phyloP scores from a whole-genome alignment of 2,329 filamentous ascomycete species.

The Cercospora sesami region DNA sequence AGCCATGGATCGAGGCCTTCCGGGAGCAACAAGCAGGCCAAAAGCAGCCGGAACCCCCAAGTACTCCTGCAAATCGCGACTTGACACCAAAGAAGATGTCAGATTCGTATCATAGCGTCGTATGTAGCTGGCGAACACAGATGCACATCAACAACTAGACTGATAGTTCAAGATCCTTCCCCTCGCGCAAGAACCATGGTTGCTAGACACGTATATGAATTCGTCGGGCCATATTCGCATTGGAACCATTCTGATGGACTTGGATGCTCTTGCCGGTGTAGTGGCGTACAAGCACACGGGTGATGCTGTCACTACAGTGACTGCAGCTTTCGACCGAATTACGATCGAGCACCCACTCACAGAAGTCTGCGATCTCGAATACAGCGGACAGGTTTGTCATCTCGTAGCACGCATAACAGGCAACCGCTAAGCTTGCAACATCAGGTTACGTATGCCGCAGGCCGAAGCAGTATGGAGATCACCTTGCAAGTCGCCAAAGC shows the following conservation, averaged over 20 bases:
- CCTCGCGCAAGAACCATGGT: slow-evolving; percentile 71
- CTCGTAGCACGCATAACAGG: background rate
- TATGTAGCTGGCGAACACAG: slow-evolving; percentile 42
- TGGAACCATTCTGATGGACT: slow-evolving; percentile 75
- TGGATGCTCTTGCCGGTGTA: slow-evolving; percentile 74
- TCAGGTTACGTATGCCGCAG: slow-evolving; percentile 67
- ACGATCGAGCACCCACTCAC: slow-evolving; percentile 69
- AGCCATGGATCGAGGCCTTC: slow-evolving; percentile 69
- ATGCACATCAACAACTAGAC: slow-evolving; percentile 25
- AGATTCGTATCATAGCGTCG: slow-evolving; percentile 68
- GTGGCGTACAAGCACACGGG: slow-evolving; percentile 73
- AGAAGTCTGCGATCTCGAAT: slow-evolving; percentile 75
- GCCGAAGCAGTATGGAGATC: slow-evolving; percentile 71
- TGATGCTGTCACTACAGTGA: slow-evolving; percentile 63
- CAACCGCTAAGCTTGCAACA: background rate
- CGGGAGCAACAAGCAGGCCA: slow-evolving; percentile 51
- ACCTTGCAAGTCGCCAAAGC: slow-evolving; percentile 72
- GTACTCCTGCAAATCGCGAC: slow-evolving; percentile 52
- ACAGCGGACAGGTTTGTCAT: slow-evolving; percentile 55
- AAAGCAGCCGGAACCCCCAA: slow-evolving; percentile 35
- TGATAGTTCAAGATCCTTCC: slow-evolving; percentile 58
- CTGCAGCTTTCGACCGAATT: slow-evolving; percentile 64
- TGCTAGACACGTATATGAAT: slow-evolving; percentile 76
- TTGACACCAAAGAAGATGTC: slow-evolving; percentile 67
- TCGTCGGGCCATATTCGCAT: slow-evolving; percentile 71